Percentiles rank a stretch among this genome's conserved stretches.
Evolutionary conservation across 148 eudicot species (phyloP).

Genomic region (Drosera capensis): DNA sequence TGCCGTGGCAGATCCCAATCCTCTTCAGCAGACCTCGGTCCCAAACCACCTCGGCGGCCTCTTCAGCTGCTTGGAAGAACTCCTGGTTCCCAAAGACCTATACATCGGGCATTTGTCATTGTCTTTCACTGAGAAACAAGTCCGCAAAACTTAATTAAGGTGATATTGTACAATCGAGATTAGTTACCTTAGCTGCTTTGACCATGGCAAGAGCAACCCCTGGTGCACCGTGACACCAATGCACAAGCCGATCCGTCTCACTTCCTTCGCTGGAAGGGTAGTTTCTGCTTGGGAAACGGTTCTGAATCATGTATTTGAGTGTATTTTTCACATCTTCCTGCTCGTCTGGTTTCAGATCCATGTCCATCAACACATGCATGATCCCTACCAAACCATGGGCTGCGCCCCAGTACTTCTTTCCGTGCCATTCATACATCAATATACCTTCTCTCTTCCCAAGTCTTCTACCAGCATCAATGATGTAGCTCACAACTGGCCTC

Average conservation of each 20-base stretch:
- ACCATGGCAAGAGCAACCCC: conserved; percentile 75
- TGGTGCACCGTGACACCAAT: conserved; percentile 98
- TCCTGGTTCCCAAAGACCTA: conserved; percentile 54
- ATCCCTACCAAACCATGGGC: conserved; percentile 95
- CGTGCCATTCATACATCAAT: conserved; percentile 85
- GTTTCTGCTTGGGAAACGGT: conserved; percentile 66
- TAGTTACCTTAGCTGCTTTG: conserved; percentile 76
- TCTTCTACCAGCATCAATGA: conserved; percentile 43
- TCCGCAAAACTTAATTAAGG: no score
- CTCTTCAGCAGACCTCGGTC: conserved; percentile 65
- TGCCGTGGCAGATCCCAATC: conserved; percentile 78
- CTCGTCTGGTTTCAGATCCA: conserved; percentile 52
- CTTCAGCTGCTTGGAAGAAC: conserved; percentile 50
- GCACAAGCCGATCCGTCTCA: conserved; percentile 65
- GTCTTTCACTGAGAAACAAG: background rate
- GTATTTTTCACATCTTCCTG: conserved; percentile 56
- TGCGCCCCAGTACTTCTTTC: conserved; percentile 78
- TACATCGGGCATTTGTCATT: background rate
- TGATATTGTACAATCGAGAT: no score
- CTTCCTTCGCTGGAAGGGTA: conserved; percentile 81
- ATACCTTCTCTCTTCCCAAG: conserved; percentile 45
- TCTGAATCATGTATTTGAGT: conserved; percentile 48
- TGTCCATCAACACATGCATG: conserved; percentile 65
- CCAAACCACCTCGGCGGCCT: conserved; percentile 80
- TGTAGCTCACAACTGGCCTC: conserved; percentile 41